phyloP scores from a whole-genome alignment of 345 rosid genomes.

The Brassica incana region DNA sequence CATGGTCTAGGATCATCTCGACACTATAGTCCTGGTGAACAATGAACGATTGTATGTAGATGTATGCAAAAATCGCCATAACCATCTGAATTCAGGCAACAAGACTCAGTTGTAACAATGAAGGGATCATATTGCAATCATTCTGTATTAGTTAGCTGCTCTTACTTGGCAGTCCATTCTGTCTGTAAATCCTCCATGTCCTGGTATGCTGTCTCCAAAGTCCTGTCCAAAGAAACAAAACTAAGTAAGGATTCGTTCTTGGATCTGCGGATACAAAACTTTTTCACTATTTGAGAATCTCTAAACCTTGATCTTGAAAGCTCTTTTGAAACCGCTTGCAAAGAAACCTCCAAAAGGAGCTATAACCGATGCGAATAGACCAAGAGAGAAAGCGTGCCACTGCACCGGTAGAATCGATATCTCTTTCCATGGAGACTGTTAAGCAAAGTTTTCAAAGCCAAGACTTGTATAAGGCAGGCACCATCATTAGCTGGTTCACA shows the following conservation, averaged over 20 bases:
- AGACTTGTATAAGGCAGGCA: conserved; percentile 7
- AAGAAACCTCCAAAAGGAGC: conserved; percentile 99
- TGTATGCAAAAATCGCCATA: conserved; percentile 92
- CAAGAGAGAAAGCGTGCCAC: conserved; percentile 90
- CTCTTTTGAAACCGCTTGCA: conserved; percentile 96
- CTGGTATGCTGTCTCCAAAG: conserved; percentile 96
- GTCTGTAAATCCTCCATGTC: conserved; percentile 95
- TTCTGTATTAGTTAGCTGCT: background rate
- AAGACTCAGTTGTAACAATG: background rate
- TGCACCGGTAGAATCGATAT: conserved; percentile 75
- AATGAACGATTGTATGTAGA: conserved; percentile 85
- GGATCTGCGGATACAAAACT: background rate
- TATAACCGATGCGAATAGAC: conserved; percentile 89
- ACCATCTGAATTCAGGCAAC: conserved; percentile 63
- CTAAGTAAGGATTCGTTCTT: background rate
- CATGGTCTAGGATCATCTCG: conserved; percentile 73
- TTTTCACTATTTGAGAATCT: background rate
- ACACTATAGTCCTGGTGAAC: conserved; percentile 64
- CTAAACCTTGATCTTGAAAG: conserved; percentile 89
- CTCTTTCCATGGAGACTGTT: conserved; percentile 87
- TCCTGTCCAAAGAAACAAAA: conserved; percentile 51
- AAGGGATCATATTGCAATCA: background rate
- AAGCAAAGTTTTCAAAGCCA: conserved; percentile 2
- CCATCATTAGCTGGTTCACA: background rate
- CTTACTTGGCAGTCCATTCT: conserved; percentile 96